Percentiles rank a stretch among this genome's conserved stretches.
phyloP scores from a whole-genome alignment of 2,329 filamentous ascomycete genomes.

The Tolypocladium amazonense region DNA sequence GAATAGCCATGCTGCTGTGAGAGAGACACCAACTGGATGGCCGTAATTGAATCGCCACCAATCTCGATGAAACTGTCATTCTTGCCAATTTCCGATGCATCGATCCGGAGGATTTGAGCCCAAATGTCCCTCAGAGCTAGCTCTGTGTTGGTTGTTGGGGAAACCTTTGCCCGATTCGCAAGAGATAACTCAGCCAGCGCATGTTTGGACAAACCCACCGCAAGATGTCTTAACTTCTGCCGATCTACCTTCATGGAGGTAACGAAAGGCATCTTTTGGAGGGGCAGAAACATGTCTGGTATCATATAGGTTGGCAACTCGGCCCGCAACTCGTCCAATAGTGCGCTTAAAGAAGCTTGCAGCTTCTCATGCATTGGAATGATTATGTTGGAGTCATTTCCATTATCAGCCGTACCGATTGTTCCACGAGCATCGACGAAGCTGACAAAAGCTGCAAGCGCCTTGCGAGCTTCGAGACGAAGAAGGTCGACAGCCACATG shows the following conservation, averaged over 20 bases:
- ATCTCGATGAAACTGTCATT: neutral
- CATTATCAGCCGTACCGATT: too few relatives aligned
- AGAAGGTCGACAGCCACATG: neutral
- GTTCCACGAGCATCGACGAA: slow-evolving; percentile 2
- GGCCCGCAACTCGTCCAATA: neutral
- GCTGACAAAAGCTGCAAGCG: neutral
- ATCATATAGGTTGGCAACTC: neutral
- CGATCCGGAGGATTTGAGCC: neutral
- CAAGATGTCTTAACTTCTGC: neutral
- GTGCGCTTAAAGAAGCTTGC: neutral
- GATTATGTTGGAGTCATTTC: neutral
- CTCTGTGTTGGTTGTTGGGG: neutral
- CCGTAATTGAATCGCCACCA: neutral
- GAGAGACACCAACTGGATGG: neutral
- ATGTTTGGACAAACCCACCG: neutral
- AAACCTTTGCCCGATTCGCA: neutral
- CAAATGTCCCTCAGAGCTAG: neutral
- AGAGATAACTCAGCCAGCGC: neutral
- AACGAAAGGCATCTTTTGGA: neutral
- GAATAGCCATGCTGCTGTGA: neutral
- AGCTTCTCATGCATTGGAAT: neutral
- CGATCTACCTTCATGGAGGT: neutral
- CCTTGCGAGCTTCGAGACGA: neutral
- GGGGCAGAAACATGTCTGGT: neutral
- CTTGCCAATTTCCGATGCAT: neutral